Evolutionary conservation across 805 yeast species (phyloP).

Genomic region (Metschnikowia anglica): DNA sequence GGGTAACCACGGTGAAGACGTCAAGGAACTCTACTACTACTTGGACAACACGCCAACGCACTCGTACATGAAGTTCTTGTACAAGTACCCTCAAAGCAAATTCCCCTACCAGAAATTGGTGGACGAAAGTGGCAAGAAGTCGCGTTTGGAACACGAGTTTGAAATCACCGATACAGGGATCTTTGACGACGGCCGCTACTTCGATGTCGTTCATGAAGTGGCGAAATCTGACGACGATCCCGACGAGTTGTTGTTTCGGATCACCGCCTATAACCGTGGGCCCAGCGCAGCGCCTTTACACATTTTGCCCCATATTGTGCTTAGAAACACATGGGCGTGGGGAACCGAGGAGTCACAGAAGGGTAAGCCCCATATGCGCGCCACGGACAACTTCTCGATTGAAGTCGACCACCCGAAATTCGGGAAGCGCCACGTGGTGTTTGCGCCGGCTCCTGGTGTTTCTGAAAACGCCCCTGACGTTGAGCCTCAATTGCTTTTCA

Average conservation of each 20-base stretch:
- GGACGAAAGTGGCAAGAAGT: conserved; percentile 61
- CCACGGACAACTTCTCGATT: conserved; percentile 47
- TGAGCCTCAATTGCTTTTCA: conserved; percentile 74
- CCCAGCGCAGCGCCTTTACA: conserved; percentile 85
- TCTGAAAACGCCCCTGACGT: conserved; percentile 60
- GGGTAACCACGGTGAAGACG: conserved; percentile 97
- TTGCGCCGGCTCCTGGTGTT: conserved; percentile 83
- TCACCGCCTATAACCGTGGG: conserved; percentile 86
- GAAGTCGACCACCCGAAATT: conserved; percentile 65
- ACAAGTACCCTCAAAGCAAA: conserved; percentile 86
- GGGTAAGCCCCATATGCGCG: conserved; percentile 49
- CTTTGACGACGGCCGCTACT: conserved; percentile 72
- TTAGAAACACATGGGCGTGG: conserved; percentile 95
- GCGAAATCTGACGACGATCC: conserved; percentile 82
- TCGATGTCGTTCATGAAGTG: conserved; percentile 86
- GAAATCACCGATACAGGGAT: conserved; percentile 81
- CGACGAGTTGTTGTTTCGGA: conserved; percentile 75
- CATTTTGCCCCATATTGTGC: conserved; percentile 77
- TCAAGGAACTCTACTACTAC: conserved; percentile 80
- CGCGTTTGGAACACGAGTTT: conserved; percentile 69
- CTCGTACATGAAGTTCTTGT: conserved; percentile 85
- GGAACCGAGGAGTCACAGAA: conserved; percentile 51
- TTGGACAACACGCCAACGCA: conserved; percentile 92
- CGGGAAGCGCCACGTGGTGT: conserved; percentile 60
- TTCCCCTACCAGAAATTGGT: conserved; percentile 80